Evolutionary conservation across 1,284 basidiomycete genomes (phyloP).

Genomic region (Puccinia polysora): DNA sequence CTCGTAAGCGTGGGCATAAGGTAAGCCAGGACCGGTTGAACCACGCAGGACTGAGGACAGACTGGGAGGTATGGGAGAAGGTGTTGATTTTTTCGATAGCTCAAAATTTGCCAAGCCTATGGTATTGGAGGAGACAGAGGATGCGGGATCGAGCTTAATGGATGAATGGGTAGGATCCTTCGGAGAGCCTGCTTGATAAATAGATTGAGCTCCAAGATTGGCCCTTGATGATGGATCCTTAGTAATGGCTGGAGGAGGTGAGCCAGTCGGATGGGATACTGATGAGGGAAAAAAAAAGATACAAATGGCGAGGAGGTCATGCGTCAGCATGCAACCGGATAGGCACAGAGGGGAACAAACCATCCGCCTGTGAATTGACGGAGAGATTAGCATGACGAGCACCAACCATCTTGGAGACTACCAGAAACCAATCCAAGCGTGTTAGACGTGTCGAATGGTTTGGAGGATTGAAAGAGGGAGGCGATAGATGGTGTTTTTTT

Average conservation of each 20-base stretch:
- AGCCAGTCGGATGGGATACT: too few relatives aligned
- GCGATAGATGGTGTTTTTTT: neutral
- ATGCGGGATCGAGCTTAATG: neutral
- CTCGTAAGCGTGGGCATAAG: slow-evolving; percentile 34
- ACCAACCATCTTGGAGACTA: neutral
- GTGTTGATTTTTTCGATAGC: neutral
- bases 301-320: too few relatives aligned
- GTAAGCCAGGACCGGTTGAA: neutral
- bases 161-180: neutral
- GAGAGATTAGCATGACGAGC: neutral
- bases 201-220: neutral
- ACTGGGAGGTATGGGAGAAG: neutral
- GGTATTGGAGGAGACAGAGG: neutral
- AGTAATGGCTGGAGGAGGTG: neutral
- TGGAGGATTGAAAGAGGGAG: too few relatives aligned
- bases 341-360: too few relatives aligned
- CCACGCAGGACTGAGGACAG: neutral
- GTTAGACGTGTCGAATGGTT: too few relatives aligned
- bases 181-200: neutral
- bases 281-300: too few relatives aligned
- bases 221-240: neutral
- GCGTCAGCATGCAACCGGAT: too few relatives aligned
- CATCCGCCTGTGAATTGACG: too few relatives aligned
- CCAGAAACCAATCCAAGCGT: neutral
- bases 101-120: neutral